Base-by-base conservation (phyloP, 2,329 filamentous ascomycete species). In the Didymella exigua region DNA sequence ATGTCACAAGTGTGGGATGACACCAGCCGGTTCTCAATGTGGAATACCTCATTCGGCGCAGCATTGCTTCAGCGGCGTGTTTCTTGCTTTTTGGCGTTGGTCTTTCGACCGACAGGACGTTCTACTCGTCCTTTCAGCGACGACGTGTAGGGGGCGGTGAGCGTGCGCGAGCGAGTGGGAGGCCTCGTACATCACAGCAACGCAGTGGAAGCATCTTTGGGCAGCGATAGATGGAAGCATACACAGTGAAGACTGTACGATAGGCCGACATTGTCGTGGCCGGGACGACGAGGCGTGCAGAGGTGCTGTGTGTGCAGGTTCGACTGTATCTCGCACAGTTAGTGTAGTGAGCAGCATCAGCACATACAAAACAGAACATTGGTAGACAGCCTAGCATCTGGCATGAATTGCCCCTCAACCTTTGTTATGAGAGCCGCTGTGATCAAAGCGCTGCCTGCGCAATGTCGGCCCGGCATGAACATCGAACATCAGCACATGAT, bases 11-110 rank as follows among this genome's bases (percentile, higher is more conserved):
- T 52, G 58, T 69, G 69, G 67, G 69, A 65, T 63, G 69, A 62
- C 56, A 72, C 70, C 71, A 68, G 70, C 48, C 49, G 54, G 48
- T 56, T 51, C 48, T 49, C 61, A 46, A 63, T 61, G 62, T 62
- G 58, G 53, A 53, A 58, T 46, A 47, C 55, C 52, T 56, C 56
- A 58, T 62, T 58, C 33, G 62, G 60, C 59, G 56, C 52, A 49
- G 56, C 60, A 58, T 60, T 61, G 63, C 54, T 65, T 63, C 59
- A 62, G 67, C 62, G 60, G 62, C 61, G 61, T 60, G 59, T 62
- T 52, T 56, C 36, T 30, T 70, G 60, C 49, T 66, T 68, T 67
- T 67, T 67, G 60, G 62, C 62, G 62, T 61, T 60, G 51, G 53
- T 58, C 52, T 21, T 37, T 41, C 45, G 51, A 60, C 51, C 45